Evolutionary conservation across 78 protist genomes (phyloP).

Genomic region (Dictyostelium capitatum): DNA sequence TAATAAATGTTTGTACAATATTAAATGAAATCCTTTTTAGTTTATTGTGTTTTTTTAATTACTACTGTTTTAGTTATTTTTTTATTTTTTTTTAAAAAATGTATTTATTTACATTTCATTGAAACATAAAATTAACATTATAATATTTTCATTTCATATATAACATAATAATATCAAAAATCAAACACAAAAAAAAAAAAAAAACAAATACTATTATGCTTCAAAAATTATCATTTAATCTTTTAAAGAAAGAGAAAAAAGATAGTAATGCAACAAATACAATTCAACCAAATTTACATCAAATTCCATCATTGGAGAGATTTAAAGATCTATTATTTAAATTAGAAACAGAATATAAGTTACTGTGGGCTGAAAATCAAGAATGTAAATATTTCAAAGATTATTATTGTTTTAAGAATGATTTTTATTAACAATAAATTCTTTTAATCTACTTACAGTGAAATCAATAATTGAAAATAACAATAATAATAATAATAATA

Average conservation of each 20-base stretch:
- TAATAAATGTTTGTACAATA: too few relatives aligned
- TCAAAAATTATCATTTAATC: not conserved
- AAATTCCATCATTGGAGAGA: slow-evolving; percentile 53
- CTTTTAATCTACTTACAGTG: not conserved
- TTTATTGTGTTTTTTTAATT: too few relatives aligned
- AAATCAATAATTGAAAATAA: not conserved
- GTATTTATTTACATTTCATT: too few relatives aligned
- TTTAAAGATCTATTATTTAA: slow-evolving; percentile 40
- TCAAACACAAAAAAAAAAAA: not conserved
- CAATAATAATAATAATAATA: not conserved
- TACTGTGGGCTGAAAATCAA: slow-evolving; percentile 73
- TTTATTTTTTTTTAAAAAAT: too few relatives aligned
- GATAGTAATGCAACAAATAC: not conserved
- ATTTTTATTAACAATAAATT: not conserved
- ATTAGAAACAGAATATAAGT: slow-evolving; percentile 55
- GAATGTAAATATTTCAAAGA: slow-evolving; percentile 35
- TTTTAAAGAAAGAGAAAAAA: slow-evolving; percentile 10
- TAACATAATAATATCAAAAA: not conserved
- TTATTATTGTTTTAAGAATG: not conserved
- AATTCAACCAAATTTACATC: not conserved
- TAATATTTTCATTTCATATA: too few relatives aligned
- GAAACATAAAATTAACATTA: too few relatives aligned
- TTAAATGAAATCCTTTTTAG: too few relatives aligned
- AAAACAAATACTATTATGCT: not conserved
- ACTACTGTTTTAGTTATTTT: too few relatives aligned